These are phyloP conservation scores for Dendrobium catenatum DNA, from an alignment of 106 monocot species.

Conservation along the genomic window DNA sequence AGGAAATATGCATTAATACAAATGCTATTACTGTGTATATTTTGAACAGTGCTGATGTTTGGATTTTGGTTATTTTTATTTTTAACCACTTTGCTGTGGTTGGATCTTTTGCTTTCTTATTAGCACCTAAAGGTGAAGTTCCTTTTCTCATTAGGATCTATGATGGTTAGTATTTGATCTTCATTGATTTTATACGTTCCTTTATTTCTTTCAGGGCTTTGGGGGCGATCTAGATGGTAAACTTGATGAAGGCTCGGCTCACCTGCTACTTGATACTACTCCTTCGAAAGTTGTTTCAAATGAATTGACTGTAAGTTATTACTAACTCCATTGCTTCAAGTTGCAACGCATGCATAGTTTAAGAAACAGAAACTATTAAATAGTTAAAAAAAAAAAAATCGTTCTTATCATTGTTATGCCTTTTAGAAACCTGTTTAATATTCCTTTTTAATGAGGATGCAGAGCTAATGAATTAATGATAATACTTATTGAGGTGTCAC, in stretches of 20 bases:
- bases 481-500: not conserved
- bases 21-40: not conserved
- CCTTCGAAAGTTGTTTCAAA: conserved; percentile 95
- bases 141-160: not conserved
- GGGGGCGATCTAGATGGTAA: conserved; percentile 69
- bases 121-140: not conserved
- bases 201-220: conserved; percentile 41
- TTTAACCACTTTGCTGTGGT: not conserved
- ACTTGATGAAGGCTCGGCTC: conserved; percentile 78
- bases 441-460: not conserved
- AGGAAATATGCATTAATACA: not conserved
- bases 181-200: not conserved
- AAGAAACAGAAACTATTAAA: not conserved
- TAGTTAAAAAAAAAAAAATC: not conserved
- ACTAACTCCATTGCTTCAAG: not conserved
- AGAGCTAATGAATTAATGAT: not conserved
- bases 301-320: conserved; percentile 76
- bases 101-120: not conserved
- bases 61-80: not conserved
- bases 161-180: not conserved
- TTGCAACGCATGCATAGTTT: not conserved
- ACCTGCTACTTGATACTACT: conserved; percentile 82
- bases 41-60: not conserved
- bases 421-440: not conserved
- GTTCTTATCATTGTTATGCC: not conserved